phyloP scores from a whole-genome alignment of 2,329 filamentous ascomycete genomes.

The Cercospora zeina region DNA sequence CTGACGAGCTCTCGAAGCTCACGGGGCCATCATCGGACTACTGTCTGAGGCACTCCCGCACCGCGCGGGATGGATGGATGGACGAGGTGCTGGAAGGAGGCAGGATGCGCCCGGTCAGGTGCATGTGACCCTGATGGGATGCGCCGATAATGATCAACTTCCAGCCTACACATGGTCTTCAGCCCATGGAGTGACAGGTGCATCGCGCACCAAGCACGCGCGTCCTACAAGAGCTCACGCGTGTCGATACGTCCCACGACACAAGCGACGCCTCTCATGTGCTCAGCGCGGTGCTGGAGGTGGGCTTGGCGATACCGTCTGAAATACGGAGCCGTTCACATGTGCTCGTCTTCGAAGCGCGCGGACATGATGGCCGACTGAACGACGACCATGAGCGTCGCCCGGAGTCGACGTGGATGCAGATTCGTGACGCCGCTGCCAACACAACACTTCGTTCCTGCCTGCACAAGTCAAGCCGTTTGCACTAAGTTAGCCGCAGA shows the following conservation, averaged over 20 bases:
- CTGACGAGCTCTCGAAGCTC: conserved; percentile 22
- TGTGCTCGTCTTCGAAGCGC: neutral
- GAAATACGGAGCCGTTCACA: neutral
- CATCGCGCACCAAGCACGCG: neutral
- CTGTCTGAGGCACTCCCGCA: conserved; percentile 24
- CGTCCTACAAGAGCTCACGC: neutral
- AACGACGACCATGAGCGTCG: neutral
- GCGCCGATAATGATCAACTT: neutral
- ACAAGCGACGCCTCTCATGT: neutral
- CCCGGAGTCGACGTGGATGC: neutral
- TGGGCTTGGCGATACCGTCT: neutral
- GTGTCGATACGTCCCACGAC: neutral
- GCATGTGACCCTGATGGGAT: conserved; percentile 19
- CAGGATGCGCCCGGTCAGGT: conserved; percentile 12
- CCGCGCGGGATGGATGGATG: conserved; percentile 30
- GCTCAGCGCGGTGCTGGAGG: neutral
- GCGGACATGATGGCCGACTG: neutral
- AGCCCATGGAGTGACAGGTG: neutral
- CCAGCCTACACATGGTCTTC: no score
- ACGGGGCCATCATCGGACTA: conserved; percentile 21
- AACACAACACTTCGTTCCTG: neutral
- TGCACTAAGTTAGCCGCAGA: conserved; percentile 2
- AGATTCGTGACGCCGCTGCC: neutral
- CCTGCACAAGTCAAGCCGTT: conserved; percentile 3
- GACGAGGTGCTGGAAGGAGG: conserved; percentile 7